A percentile compares a stretch with the other conserved stretches of the same genome.
Conservation (phyloP, 257 asterid species). For the Solanum bukasovii region DNA sequence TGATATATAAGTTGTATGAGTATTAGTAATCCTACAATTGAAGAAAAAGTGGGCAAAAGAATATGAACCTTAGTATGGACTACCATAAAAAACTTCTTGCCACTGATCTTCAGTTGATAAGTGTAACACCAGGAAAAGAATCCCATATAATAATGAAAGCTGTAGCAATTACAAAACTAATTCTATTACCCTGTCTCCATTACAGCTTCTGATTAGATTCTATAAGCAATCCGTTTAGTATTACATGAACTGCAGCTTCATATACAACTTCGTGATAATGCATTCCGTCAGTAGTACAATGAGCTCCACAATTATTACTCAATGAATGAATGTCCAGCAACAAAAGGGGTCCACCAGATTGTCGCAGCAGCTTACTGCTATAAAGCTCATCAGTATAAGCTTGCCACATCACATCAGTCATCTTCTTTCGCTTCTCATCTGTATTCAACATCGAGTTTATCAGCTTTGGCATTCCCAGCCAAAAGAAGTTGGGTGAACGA, state of each 20-base stretch:
- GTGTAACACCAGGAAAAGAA: conserved; percentile 9
- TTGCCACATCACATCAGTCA: conserved; percentile 37
- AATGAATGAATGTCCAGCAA: conserved; percentile 54
- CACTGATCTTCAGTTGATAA: conserved; percentile 10
- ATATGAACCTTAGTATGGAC: conserved; percentile 15
- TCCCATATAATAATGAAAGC: background rate
- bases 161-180: background rate
- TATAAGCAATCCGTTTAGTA: conserved; percentile 81
- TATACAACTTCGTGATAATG: conserved; percentile 72
- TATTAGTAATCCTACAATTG: conserved; percentile 24
- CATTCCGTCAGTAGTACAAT: conserved; percentile 86
- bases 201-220: conserved; percentile 72
- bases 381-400: conserved; percentile 45
- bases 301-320: conserved; percentile 56
- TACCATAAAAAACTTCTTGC: conserved; percentile 8
- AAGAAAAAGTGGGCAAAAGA: conserved; percentile 1
- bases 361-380: conserved; percentile 42
- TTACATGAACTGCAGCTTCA: conserved; percentile 64
- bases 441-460: conserved; percentile 64
- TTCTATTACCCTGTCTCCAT: background rate
- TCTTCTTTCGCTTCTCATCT: conserved; percentile 59
- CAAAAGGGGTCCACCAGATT: conserved; percentile 61
- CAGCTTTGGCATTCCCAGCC: conserved; percentile 90
- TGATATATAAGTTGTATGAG: conserved; percentile 18
- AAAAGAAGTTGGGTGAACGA: conserved; percentile 57